A percentile compares a stretch with the other conserved stretches of the same genome.
phyloP scores from a whole-genome alignment of 2,329 filamentous ascomycete species.

The Oidium heveae region DNA sequence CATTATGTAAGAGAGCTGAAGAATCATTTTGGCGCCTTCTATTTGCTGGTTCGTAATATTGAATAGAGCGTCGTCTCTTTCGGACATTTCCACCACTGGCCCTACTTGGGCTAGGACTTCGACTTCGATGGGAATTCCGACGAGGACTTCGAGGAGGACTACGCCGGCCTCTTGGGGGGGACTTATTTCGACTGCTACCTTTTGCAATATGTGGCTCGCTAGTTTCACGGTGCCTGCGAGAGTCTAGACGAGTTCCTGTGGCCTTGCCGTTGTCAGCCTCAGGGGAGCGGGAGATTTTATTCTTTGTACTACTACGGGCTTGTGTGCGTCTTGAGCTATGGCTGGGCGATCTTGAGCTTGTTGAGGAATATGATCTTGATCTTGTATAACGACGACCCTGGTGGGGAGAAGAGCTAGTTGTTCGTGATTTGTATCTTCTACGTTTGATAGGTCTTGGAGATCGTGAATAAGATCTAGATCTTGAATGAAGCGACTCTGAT shows the following conservation, averaged over 20 bases:
- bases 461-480: conserved; percentile 7
- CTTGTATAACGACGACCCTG: conserved; percentile 12
- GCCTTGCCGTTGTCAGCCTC: conserved; percentile 6
- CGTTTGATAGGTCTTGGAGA: conserved; percentile 11
- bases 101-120: conserved; percentile 9
- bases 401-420: conserved; percentile 11
- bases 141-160: conserved; percentile 2
- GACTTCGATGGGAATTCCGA: background rate
- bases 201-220: conserved; percentile 14
- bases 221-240: conserved; percentile 10
- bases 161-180: conserved; percentile 12
- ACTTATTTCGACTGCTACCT: conserved; percentile 13
- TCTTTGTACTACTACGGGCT: conserved; percentile 6
- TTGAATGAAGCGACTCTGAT: conserved; percentile 5
- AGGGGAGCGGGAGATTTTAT: conserved; percentile 7
- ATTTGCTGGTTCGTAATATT: conserved; percentile 14
- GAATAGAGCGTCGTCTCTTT: conserved; percentile 13
- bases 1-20: conserved; percentile 22
- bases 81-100: conserved; percentile 7
- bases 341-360: conserved; percentile 9
- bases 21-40: conserved; percentile 25
- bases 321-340: conserved; percentile 7
- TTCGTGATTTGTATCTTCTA: conserved; percentile 11
- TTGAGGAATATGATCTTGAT: conserved; percentile 11
- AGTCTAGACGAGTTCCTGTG: conserved; percentile 3